phyloP scores from a whole-genome alignment of 495 filamentous ascomycete species.

The Evernia prunastri region DNA sequence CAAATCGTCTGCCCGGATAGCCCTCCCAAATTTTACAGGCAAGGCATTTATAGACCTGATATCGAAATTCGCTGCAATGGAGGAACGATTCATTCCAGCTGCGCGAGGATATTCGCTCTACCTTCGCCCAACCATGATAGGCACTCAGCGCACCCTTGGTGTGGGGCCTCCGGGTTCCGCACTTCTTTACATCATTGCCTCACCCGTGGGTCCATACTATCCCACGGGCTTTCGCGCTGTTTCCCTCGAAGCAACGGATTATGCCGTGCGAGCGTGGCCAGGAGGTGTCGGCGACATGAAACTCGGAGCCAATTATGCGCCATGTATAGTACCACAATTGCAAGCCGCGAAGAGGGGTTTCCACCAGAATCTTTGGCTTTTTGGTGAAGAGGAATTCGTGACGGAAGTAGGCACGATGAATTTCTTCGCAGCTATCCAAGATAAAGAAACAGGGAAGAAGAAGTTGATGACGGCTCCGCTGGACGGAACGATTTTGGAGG shows the following conservation, averaged over 20 bases:
- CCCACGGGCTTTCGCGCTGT: conserved; percentile 96
- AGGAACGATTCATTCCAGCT: conserved; percentile 80
- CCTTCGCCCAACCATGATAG: conserved; percentile 93
- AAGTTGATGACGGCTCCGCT: conserved; percentile 88
- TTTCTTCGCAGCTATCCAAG: conserved; percentile 74
- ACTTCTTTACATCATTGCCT: conserved; percentile 88
- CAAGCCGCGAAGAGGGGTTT: conserved; percentile 83
- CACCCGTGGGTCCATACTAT: conserved; percentile 95
- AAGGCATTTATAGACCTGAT: conserved; percentile 71
- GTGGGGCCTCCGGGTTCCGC: conserved; percentile 87
- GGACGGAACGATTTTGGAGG: conserved; percentile 95
- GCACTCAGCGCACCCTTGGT: conserved; percentile 87
- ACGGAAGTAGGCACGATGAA: conserved; percentile 99
- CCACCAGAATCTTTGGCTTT: conserved; percentile 98
- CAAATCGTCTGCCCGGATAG: conserved; percentile 81
- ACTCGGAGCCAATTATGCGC: conserved; percentile 95
- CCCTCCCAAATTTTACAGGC: conserved; percentile 74
- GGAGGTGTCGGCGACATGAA: conserved; percentile 97
- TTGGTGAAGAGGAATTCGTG: conserved; percentile 85
- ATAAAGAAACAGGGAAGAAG: conserved; percentile 78
- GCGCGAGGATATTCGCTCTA: conserved; percentile 84
- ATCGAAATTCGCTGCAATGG: conserved; percentile 66
- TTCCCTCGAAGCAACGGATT: conserved; percentile 85
- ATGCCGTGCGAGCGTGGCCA: conserved; percentile 95
- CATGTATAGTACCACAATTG: conserved; percentile 88